Evolutionary conservation across 495 filamentous ascomycete species (phyloP).

Genomic region (Pyrenopolyporus hunteri): DNA sequence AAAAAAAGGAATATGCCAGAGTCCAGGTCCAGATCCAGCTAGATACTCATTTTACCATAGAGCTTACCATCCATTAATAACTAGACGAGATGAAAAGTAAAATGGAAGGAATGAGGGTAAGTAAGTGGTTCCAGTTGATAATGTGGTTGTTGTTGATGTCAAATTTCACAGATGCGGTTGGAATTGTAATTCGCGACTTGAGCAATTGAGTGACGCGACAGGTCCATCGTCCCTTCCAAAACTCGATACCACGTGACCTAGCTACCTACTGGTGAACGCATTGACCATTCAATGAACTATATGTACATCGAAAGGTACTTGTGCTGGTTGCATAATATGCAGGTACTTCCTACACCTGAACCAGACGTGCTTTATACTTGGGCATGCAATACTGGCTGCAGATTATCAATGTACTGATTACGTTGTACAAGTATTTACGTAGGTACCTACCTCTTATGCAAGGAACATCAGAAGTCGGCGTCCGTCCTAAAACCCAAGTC

Average conservation of each 20-base stretch:
- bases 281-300: too few relatives aligned
- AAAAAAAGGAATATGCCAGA: neutral
- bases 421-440: too few relatives aligned
- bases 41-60: neutral
- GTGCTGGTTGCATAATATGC: too few relatives aligned
- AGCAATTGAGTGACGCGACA: conserved; percentile 28
- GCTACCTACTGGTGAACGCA: neutral
- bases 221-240: neutral
- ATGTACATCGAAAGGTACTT: too few relatives aligned
- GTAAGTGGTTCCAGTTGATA: neutral
- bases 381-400: too few relatives aligned
- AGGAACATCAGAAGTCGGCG: too few relatives aligned
- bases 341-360: too few relatives aligned
- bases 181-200: conserved; percentile 25
- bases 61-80: neutral
- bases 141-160: neutral
- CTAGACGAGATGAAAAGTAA: neutral
- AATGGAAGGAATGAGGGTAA: neutral
- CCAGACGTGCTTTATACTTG: too few relatives aligned
- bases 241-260: conserved; percentile 37
- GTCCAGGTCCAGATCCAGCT: neutral
- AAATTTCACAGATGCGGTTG: neutral
- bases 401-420: too few relatives aligned
- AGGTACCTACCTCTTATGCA: too few relatives aligned
- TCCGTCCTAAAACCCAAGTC: too few relatives aligned